phyloP scores from a whole-genome alignment of 129 eudicot species.

The Smallanthus sonchifolius region DNA sequence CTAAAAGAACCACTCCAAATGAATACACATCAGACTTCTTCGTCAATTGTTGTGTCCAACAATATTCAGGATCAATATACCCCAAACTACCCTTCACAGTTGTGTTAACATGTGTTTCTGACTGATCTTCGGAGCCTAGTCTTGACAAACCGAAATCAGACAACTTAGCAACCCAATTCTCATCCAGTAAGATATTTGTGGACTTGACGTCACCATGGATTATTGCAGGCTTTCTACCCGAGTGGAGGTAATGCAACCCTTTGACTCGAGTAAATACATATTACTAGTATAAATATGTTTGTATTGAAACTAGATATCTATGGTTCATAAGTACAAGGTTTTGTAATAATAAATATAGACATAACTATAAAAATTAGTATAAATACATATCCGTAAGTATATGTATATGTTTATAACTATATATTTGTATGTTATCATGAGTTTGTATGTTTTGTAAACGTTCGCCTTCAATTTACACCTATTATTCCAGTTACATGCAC shows the following conservation, averaged over 20 bases:
- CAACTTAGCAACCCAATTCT: slow-evolving; percentile 46
- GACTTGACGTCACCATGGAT: slow-evolving; percentile 62
- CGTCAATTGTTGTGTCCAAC: slow-evolving; percentile 35
- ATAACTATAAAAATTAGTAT: too few species aligned
- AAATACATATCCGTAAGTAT: too few species aligned
- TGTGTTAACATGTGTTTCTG: slow-evolving; percentile 47
- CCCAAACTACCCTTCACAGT: slow-evolving; percentile 53
- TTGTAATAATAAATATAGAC: too few species aligned
- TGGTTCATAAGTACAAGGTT: too few species aligned
- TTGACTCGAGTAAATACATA: too few species aligned
- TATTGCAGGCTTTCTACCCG: slow-evolving; percentile 36
- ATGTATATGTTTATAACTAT: too few species aligned
- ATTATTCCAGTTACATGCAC: too few species aligned
- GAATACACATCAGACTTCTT: slow-evolving; percentile 63
- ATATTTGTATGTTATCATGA: too few species aligned
- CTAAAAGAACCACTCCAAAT: slow-evolving; percentile 58
- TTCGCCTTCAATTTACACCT: too few species aligned
- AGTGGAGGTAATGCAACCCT: slow-evolving; percentile 42
- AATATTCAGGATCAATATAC: slow-evolving; percentile 59
- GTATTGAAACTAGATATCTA: too few species aligned
- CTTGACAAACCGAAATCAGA: slow-evolving; percentile 69
- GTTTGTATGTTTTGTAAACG: too few species aligned
- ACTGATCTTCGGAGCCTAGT: slow-evolving; percentile 33
- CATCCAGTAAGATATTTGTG: slow-evolving; percentile 29
- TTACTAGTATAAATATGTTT: too few species aligned